Conservation (phyloP, 2,329 filamentous ascomycete species). For the Trichoderma afroharzianum region DNA sequence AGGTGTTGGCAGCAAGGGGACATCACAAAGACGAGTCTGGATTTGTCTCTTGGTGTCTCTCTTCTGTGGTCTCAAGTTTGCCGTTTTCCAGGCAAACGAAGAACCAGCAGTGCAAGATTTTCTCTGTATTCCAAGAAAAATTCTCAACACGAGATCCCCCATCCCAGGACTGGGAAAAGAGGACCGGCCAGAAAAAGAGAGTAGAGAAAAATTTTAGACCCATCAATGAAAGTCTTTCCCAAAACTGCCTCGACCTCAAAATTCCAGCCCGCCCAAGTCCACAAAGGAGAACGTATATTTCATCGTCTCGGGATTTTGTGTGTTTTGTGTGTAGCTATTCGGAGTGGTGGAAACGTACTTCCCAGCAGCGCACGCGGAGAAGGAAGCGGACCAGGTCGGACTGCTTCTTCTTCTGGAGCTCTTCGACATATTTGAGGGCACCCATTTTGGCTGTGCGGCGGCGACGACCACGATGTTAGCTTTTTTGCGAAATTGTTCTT, state of each 20-base stretch:
- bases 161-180: neutral
- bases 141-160: neutral
- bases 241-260: conserved; percentile 7
- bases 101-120: neutral
- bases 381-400: conserved; percentile 99
- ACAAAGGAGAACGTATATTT: conserved; percentile 14
- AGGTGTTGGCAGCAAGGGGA: neutral
- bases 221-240: neutral
- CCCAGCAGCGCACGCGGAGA: conserved; percentile 99
- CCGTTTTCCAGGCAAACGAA: neutral
- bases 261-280: conserved; percentile 10
- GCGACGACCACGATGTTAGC: conserved; percentile 13
- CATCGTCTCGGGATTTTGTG: neutral
- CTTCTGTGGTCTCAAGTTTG: neutral
- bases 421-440: conserved; percentile 99
- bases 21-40: neutral
- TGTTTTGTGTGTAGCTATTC: neutral
- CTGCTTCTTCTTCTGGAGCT: conserved; percentile 99
- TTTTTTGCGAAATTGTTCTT: neutral
- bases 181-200: neutral
- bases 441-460: conserved; percentile 72
- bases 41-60: neutral
- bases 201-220: neutral
- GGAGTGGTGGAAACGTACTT: conserved; percentile 68
- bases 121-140: neutral